These are phyloP conservation scores for Mycena latifolia DNA, from an alignment of 768 basidiomycete species.

Conservation along the genomic window DNA sequence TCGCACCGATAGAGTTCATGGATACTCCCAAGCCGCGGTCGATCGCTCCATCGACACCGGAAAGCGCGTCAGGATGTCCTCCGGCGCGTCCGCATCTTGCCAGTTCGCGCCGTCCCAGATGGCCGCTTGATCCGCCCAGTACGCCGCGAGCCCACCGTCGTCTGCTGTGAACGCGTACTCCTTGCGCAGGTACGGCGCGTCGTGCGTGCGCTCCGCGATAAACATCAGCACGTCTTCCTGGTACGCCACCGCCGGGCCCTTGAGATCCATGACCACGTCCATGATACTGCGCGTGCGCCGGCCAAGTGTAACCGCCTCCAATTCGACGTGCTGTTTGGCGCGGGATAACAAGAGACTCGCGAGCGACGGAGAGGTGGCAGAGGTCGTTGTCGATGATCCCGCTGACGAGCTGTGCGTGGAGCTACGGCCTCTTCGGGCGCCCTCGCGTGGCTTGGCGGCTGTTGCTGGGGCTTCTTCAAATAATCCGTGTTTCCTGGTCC, in stretches of 20 bases:
- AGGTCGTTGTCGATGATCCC: neutral
- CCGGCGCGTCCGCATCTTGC: neutral
- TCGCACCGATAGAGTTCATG: neutral
- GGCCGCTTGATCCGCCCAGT: constrained; percentile 52
- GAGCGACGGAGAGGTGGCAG: constrained; percentile 7
- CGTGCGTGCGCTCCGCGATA: constrained; percentile 31
- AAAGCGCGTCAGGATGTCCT: constrained; percentile 32
- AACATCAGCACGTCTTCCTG: constrained; percentile 40
- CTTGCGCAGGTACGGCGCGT: constrained; percentile 13
- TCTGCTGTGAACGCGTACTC: constrained; percentile 23
- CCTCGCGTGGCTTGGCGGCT: neutral
- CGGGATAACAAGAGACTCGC: constrained; percentile 41
- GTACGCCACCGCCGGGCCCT: constrained; percentile 44
- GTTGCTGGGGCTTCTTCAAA: no score
- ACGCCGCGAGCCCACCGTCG: constrained; percentile 47
- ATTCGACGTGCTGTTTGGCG: constrained; percentile 43
- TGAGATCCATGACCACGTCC: constrained; percentile 61
- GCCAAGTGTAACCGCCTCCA: constrained; percentile 45
- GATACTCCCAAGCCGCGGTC: constrained; percentile 42
- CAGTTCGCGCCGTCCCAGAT: constrained; percentile 40
- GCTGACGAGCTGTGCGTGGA: constrained; percentile 20
- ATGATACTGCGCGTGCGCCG: constrained; percentile 52
- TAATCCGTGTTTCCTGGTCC: constrained; percentile 19
- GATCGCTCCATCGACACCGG: constrained; percentile 62
- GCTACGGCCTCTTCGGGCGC: constrained; percentile 5